Evolutionary conservation across 257 asterid species (phyloP), one percentile per base, ranked within the genome.

Genomic region (Penstemon eatonii): DNA sequence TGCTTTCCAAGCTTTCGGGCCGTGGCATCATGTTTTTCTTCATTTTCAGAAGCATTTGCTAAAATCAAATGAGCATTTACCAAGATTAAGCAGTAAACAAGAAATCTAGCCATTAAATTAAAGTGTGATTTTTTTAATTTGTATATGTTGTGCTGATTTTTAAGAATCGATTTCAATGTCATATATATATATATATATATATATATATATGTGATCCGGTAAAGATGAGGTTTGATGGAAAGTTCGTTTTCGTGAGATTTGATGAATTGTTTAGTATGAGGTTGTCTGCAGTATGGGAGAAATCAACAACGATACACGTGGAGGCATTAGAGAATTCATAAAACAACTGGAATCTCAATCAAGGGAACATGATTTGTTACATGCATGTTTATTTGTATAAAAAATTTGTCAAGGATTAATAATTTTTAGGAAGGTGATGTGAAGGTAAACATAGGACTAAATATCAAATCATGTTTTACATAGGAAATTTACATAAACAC

Each of bases 1-100:
- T 68, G 79, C 15, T 62, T 66, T 25, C 79, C 81, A 13, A 77
- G 71, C 45, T 77, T 83, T 10, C 83, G 73, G 3, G 69, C 49
- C 44, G 3, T 18, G 4, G 76, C 65, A 3, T 75, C 65, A 3
- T 75, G 58, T 19, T 66, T 70, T 36, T 41, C 57, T 11, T 18
- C 47, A n/a, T 18, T 33, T 5, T 72, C 43, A 39, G 52, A 41
- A 38, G 75, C 58, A 7, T 33, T 37, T n/a, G 70, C 44, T 64
- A 66, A 51, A 37, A 67, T 40, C 42, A 64, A 60, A 58, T 57
- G 67, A 25, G 75, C 43, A 67, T 47, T 42, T 66, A 53, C 46
- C 50, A 72, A 43, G 6, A 75, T 66, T 62, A 69, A 56, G 68
- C 69, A 72, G 7, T 60, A 71, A 47, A 77, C 10, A 6, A 75